These are phyloP conservation scores for Venustampulla echinocandica DNA, from an alignment of 495 filamentous ascomycete species.

Conservation along the genomic window DNA sequence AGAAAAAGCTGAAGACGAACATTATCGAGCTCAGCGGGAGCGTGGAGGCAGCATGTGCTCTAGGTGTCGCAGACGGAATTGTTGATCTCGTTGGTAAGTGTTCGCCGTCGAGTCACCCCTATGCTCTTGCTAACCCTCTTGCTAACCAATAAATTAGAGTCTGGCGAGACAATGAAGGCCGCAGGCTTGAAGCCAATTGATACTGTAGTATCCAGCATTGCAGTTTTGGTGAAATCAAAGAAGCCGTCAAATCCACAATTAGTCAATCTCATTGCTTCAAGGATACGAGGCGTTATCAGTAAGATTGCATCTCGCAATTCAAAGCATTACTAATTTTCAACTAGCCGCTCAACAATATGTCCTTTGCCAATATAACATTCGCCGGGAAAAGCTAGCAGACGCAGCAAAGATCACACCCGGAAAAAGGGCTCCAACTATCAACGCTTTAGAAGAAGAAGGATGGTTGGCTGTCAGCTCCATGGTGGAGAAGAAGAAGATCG, in stretches of 20 bases:
- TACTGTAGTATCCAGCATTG: slow-evolving; percentile 78
- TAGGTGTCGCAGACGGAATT: slow-evolving; percentile 94
- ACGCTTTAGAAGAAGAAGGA: slow-evolving; percentile 70
- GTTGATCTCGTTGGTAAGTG: slow-evolving; percentile 89
- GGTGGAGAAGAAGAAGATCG: slow-evolving; percentile 86
- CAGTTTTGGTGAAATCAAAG: slow-evolving; percentile 87
- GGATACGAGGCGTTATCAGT: slow-evolving; percentile 90
- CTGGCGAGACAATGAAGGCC: slow-evolving; percentile 95
- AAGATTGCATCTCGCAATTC: too few species aligned
- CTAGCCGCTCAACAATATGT: slow-evolving; percentile 85
- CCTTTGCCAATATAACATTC: slow-evolving; percentile 92
- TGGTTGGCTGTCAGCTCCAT: slow-evolving; percentile 93
- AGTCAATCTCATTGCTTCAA: slow-evolving; percentile 68
- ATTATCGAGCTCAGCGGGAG: slow-evolving; percentile 92
- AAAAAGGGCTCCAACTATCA: slow-evolving; percentile 89
- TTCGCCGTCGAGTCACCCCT: slow-evolving; percentile 5
- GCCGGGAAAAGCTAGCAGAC: slow-evolving; percentile 51
- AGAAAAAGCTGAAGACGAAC: slow-evolving; percentile 57
- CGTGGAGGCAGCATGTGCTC: slow-evolving; percentile 91
- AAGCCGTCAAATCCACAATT: slow-evolving; percentile 68
- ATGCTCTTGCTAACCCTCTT: slow-evolving; percentile 2
- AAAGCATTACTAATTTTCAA: slow-evolving; percentile 8
- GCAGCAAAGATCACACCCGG: slow-evolving; percentile 83
- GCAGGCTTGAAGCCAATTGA: slow-evolving; percentile 95
- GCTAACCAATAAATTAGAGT: slow-evolving; percentile 75